These are phyloP conservation scores for Deinandra increscens DNA, from an alignment of 129 eudicot genomes.

Conservation along the genomic window DNA sequence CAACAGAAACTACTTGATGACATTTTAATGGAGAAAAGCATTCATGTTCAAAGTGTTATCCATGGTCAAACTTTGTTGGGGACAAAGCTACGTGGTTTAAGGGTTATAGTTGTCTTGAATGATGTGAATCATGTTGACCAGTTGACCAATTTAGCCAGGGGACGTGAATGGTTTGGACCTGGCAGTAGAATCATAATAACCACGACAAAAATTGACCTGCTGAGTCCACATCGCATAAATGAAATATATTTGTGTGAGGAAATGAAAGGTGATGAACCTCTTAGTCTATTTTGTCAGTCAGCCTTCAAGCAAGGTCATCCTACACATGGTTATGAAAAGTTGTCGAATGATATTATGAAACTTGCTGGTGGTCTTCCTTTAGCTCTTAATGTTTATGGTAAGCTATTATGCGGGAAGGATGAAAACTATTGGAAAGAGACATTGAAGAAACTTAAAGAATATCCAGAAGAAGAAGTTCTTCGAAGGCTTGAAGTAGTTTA, in stretches of 20 bases:
- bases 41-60: too few species aligned
- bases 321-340: background rate
- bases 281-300: background rate
- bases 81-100: background rate
- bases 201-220: background rate
- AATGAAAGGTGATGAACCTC: background rate
- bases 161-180: constrained; percentile 21
- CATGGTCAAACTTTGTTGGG: background rate
- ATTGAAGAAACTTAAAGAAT: background rate
- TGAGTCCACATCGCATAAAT: background rate
- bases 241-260: background rate
- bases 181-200: constrained; percentile 17
- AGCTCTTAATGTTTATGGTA: background rate
- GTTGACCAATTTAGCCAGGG: constrained; percentile 19
- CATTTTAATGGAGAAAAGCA: too few species aligned
- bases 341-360: background rate
- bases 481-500: constrained; percentile 10
- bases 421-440: background rate
- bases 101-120: background rate
- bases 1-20: too few species aligned
- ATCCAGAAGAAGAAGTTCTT: background rate
- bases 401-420: background rate
- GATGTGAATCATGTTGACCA: constrained; percentile 14
- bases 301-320: background rate
- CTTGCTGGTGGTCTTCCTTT: background rate